phyloP scores from a whole-genome alignment of 306 rosid species.

The Rubus parviflorus region DNA sequence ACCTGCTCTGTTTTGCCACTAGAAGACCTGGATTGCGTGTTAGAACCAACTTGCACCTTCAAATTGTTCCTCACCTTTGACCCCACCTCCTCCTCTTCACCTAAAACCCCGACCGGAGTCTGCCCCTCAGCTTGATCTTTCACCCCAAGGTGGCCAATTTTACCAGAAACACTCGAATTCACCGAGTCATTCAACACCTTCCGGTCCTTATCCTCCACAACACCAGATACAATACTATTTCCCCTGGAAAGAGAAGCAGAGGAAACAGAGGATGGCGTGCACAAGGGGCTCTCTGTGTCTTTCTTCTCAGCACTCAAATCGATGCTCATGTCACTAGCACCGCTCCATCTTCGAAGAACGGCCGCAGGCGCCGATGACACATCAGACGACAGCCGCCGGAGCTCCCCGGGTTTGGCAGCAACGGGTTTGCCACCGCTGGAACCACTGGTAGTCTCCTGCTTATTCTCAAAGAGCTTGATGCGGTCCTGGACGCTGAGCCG shows the following conservation, averaged over 20 bases:
- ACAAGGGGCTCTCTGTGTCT: slow-evolving; percentile 58
- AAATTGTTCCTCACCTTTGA: slow-evolving; percentile 28
- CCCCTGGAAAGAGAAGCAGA: slow-evolving; percentile 41
- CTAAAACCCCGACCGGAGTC: slow-evolving; percentile 14
- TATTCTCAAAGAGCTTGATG: slow-evolving; percentile 89
- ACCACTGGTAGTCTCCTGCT: slow-evolving; percentile 61
- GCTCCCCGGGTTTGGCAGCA: slow-evolving; percentile 62
- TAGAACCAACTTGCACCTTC: slow-evolving; percentile 46
- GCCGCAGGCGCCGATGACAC: slow-evolving; percentile 43
- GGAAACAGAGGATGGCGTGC: slow-evolving; percentile 57
- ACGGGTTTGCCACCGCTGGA: slow-evolving; percentile 50
- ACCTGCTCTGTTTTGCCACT: slow-evolving; percentile 32
- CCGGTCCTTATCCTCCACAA: slow-evolving; percentile 41
- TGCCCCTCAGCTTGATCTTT: slow-evolving; percentile 34
- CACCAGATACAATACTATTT: slow-evolving; percentile 15
- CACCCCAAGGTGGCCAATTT: slow-evolving; percentile 30
- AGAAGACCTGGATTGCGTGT: slow-evolving; percentile 27
- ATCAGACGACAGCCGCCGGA: slow-evolving; percentile 80
- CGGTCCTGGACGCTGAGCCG: slow-evolving; percentile 97
- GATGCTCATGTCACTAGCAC: slow-evolving; percentile 91
- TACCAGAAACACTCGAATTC: slow-evolving; percentile 21
- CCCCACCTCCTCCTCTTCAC: slow-evolving; percentile 36
- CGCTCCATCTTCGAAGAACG: slow-evolving; percentile 88
- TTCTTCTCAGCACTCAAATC: slow-evolving; percentile 80
- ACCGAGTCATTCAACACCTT: slow-evolving; percentile 31